Conservation (phyloP, 176 grass and related monocot species). For the Hyparrhenia diplandra region DNA sequence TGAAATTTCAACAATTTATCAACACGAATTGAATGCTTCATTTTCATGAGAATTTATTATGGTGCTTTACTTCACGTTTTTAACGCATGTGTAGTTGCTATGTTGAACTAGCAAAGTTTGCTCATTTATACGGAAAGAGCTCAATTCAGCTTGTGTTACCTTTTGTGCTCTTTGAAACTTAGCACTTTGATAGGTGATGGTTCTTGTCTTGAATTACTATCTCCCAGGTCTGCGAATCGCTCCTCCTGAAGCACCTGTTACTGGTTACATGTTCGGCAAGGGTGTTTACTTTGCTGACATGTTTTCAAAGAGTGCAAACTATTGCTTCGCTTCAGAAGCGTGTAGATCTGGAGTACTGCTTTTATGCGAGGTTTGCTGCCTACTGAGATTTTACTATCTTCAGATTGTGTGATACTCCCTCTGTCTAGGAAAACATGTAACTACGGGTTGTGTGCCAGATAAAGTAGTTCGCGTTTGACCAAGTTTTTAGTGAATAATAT, state of each 20-base stretch:
- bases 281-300: slow-evolving; percentile 94
- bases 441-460: too few species aligned
- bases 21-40: neutral
- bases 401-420: neutral
- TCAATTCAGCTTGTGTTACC: slow-evolving; percentile 6
- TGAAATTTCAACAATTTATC: slow-evolving; percentile 5
- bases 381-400: neutral
- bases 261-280: slow-evolving; percentile 96
- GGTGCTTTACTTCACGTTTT: neutral
- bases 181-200: neutral
- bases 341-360: slow-evolving; percentile 84
- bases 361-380: slow-evolving; percentile 67
- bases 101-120: neutral
- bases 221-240: slow-evolving; percentile 83
- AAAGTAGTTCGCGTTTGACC: too few species aligned
- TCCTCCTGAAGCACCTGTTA: slow-evolving; percentile 93
- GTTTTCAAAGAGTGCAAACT: slow-evolving; percentile 99
- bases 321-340: slow-evolving; percentile 63
- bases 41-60: slow-evolving; percentile 7
- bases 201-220: slow-evolving; percentile 15
- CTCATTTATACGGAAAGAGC: neutral
- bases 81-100: neutral
- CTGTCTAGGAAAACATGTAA: too few species aligned
- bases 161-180: slow-evolving; percentile 12
- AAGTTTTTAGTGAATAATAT: too few species aligned